phyloP scores from a whole-genome alignment of 805 yeast species.

The Yarrowia phangngaensis region DNA sequence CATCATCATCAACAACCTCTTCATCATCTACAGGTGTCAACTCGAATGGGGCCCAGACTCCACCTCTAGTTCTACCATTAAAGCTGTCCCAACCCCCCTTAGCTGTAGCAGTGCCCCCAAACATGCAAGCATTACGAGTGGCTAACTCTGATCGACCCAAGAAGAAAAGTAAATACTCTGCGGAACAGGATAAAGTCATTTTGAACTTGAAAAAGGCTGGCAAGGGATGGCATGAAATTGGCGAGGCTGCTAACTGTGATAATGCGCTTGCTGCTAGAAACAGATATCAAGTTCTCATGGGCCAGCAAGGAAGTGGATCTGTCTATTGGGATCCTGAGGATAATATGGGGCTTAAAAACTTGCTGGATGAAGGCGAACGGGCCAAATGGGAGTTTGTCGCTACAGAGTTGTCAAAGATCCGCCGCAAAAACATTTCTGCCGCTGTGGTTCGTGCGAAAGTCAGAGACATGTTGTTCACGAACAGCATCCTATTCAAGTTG shows the following conservation, averaged over 20 bases:
- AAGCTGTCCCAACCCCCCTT: conserved; percentile 51
- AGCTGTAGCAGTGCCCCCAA: conserved; percentile 41
- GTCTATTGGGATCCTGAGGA: conserved; percentile 61
- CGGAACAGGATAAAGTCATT: conserved; percentile 64
- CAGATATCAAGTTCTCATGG: conserved; percentile 73
- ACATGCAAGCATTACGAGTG: conserved; percentile 45
- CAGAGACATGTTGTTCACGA: conserved; percentile 50
- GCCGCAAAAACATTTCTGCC: conserved; percentile 50
- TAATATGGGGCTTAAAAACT: conserved; percentile 46
- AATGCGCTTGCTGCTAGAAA: conserved; percentile 70
- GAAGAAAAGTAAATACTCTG: conserved; percentile 64
- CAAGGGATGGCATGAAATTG: conserved; percentile 69
- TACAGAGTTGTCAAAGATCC: conserved; percentile 52
- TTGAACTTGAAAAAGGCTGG: conserved; percentile 59
- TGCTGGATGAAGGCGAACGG: conserved; percentile 65
- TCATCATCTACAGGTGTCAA: too few species aligned
- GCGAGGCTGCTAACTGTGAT: conserved; percentile 59
- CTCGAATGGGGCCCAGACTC: conserved; percentile 8
- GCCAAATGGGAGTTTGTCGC: conserved; percentile 69
- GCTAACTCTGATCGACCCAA: conserved; percentile 48
- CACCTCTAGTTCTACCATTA: conserved; percentile 15
- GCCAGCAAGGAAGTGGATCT: conserved; percentile 75
- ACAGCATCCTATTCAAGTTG: conserved; percentile 58
- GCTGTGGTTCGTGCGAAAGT: conserved; percentile 55
- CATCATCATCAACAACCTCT: conserved; percentile 1